Evolutionary conservation across 2,329 filamentous ascomycete genomes (phyloP).

Genomic region (Elsinoe batatas): DNA sequence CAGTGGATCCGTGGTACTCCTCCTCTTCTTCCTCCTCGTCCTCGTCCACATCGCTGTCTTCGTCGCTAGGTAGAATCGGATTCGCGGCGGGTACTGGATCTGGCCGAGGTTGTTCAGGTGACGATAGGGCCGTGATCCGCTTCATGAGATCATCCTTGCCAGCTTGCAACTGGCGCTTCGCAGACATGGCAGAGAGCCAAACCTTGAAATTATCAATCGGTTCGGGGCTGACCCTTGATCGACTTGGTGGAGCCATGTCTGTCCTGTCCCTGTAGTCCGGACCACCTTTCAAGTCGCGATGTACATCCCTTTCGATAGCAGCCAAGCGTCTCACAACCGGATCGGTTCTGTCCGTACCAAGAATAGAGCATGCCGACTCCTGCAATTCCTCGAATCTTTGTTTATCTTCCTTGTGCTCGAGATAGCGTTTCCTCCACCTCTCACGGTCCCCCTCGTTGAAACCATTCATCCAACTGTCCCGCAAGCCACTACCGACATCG

Average conservation of each 20-base stretch:
- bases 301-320: constrained; percentile 1
- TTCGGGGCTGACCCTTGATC: neutral
- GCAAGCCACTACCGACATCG: neutral
- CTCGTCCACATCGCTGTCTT: constrained; percentile 52
- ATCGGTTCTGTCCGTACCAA: neutral
- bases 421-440: neutral
- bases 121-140: constrained; percentile 35
- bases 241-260: neutral
- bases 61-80: constrained; percentile 24
- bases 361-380: constrained; percentile 1
- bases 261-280: neutral
- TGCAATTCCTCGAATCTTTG: neutral
- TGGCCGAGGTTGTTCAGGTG: constrained; percentile 1
- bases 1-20: constrained; percentile 51
- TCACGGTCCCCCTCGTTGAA: neutral
- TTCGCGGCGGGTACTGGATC: neutral
- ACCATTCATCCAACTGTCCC: neutral
- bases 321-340: neutral
- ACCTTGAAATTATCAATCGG: constrained; percentile 37
- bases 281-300: neutral
- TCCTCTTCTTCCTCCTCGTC: constrained; percentile 65
- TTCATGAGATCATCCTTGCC: constrained; percentile 44
- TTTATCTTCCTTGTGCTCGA: neutral
- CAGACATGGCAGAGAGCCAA: constrained; percentile 39
- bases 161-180: constrained; percentile 39